These are phyloP conservation scores for Cordyceps farinosa DNA, from an alignment of 2,329 filamentous ascomycete genomes.

Conservation along the genomic window DNA sequence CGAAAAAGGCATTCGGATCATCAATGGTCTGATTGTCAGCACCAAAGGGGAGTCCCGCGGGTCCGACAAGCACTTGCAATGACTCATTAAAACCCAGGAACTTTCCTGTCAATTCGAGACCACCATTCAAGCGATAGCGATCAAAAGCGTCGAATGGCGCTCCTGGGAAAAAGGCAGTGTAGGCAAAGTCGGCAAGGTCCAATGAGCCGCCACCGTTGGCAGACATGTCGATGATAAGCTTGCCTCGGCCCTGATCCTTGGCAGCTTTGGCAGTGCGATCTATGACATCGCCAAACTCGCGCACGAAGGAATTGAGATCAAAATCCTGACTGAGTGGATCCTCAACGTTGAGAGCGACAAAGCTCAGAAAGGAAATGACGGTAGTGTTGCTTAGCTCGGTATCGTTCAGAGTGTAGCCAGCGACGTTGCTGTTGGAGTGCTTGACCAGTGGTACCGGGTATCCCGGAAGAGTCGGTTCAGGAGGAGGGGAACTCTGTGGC, in stretches of 20 bases:
- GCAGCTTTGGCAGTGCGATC: conserved; percentile 27
- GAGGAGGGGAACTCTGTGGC: background rate
- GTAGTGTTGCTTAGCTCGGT: conserved; percentile 22
- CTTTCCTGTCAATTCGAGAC: background rate
- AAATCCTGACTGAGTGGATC: conserved; percentile 10
- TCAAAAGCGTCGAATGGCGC: conserved; percentile 11
- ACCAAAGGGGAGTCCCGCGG: background rate
- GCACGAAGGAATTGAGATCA: conserved; percentile 24
- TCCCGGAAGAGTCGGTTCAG: conserved; percentile 19
- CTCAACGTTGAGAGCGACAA: background rate
- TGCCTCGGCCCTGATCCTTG: conserved; percentile 47
- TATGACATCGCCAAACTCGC: conserved; percentile 39
- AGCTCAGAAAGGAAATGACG: conserved; percentile 26
- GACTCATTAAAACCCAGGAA: background rate
- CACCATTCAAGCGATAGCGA: conserved; percentile 1
- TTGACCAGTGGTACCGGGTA: conserved; percentile 26
- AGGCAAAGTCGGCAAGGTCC: conserved; percentile 12
- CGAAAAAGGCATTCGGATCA: background rate
- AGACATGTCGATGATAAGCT: conserved; percentile 59
- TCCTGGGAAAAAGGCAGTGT: background rate
- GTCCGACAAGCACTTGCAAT: background rate
- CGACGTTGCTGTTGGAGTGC: conserved; percentile 24
- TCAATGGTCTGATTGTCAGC: background rate
- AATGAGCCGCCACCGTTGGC: conserved; percentile 54
- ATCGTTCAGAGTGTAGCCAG: conserved; percentile 29